Conservation (phyloP, 2,329 filamentous ascomycete species). For the Triangularia setosa region DNA sequence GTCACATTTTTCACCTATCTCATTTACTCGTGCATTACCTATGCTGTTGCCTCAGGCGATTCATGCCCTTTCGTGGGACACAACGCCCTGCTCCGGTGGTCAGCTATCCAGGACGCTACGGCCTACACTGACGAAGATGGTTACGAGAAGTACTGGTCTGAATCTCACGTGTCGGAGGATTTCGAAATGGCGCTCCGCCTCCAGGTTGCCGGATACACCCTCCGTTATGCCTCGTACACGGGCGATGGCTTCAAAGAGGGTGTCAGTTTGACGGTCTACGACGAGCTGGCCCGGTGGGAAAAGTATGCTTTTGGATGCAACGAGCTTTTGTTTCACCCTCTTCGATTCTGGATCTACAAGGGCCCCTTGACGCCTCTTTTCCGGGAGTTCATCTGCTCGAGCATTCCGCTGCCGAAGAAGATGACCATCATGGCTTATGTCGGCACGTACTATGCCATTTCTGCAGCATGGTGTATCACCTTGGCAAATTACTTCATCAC, state of each 20-base stretch:
- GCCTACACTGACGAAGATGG: slow-evolving; percentile 65
- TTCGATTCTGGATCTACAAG: slow-evolving; percentile 56
- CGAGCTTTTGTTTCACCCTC: slow-evolving; percentile 69
- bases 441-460: slow-evolving; percentile 31
- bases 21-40: slow-evolving; percentile 71
- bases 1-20: slow-evolving; percentile 69
- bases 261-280: slow-evolving; percentile 77
- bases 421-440: slow-evolving; percentile 44
- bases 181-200: slow-evolving; percentile 77
- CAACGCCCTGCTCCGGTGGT: slow-evolving; percentile 72
- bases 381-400: slow-evolving; percentile 56
- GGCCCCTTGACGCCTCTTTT: slow-evolving; percentile 66
- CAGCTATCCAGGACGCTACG: slow-evolving; percentile 66
- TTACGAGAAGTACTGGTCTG: slow-evolving; percentile 76
- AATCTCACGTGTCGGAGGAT: slow-evolving; percentile 73
- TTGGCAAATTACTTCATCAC: slow-evolving; percentile 36
- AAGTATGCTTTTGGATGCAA: slow-evolving; percentile 84
- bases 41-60: slow-evolving; percentile 68
- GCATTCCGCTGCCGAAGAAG: slow-evolving; percentile 48
- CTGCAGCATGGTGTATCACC: slow-evolving; percentile 25
- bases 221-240: slow-evolving; percentile 66
- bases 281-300: slow-evolving; percentile 79
- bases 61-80: slow-evolving; percentile 75
- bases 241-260: slow-evolving; percentile 73
- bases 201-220: slow-evolving; percentile 64